phyloP scores from a whole-genome alignment of 78 protist species.

The Dictyostelium capitatum region DNA sequence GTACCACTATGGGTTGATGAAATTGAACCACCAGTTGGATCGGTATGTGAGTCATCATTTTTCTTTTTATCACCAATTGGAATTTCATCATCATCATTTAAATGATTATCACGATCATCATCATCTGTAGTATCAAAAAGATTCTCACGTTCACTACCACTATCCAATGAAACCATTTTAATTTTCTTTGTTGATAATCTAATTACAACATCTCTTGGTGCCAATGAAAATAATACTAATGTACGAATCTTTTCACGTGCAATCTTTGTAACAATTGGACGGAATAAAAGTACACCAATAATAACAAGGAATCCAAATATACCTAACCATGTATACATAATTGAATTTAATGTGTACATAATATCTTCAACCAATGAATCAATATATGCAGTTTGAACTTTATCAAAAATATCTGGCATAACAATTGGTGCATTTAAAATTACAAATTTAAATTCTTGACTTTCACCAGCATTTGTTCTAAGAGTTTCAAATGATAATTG shows the following conservation, averaged over 20 bases:
- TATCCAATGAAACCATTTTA: conserved; percentile 31
- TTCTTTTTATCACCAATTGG: background rate
- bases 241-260: conserved; percentile 56
- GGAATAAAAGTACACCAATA: conserved; percentile 5
- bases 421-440: background rate
- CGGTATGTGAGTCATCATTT: background rate
- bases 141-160: conserved; percentile 49
- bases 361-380: background rate
- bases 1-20: background rate
- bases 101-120: background rate
- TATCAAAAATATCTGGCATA: background rate
- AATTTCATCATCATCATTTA: background rate
- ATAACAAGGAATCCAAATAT: conserved; percentile 14
- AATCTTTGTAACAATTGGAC: conserved; percentile 43
- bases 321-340: conserved; percentile 23
- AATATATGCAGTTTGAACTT: conserved; percentile 19
- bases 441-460: background rate
- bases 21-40: background rate
- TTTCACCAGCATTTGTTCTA: background rate
- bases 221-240: conserved; percentile 35
- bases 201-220: conserved; percentile 46
- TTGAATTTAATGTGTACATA: background rate
- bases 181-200: conserved; percentile 15
- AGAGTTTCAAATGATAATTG: background rate
- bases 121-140: conserved; percentile 10